Evolutionary conservation across 768 basidiomycete species (phyloP).

Genomic region (Rhizopogon sp.): DNA sequence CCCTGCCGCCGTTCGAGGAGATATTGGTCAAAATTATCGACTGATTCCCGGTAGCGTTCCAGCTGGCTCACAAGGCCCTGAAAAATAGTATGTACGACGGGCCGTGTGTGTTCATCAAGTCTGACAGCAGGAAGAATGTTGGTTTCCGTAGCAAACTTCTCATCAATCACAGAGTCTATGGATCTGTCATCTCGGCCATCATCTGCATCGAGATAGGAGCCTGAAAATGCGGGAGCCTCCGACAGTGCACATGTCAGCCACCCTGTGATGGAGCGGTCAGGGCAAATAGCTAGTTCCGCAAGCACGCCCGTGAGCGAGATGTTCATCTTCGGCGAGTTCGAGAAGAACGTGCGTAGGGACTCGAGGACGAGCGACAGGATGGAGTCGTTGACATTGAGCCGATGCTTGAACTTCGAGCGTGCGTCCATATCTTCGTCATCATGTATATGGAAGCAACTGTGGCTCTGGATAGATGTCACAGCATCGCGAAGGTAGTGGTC

Average conservation of each 20-base stretch:
- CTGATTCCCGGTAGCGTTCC: slow-evolving; percentile 68
- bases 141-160: slow-evolving; percentile 53
- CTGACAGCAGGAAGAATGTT: slow-evolving; percentile 59
- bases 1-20: slow-evolving; percentile 85
- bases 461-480: slow-evolving; percentile 58
- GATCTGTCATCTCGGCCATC: slow-evolving; percentile 77
- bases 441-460: slow-evolving; percentile 50
- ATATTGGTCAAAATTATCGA: slow-evolving; percentile 80
- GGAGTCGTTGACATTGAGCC: slow-evolving; percentile 74
- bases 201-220: slow-evolving; percentile 17
- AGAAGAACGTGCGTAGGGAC: slow-evolving; percentile 73
- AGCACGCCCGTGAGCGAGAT: slow-evolving; percentile 82
- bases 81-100: slow-evolving; percentile 77
- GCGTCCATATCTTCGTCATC: slow-evolving; percentile 36
- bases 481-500: slow-evolving; percentile 82
- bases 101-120: slow-evolving; percentile 68
- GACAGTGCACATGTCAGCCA: slow-evolving; percentile 74
- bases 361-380: slow-evolving; percentile 68
- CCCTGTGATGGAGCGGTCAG: slow-evolving; percentile 79
- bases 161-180: slow-evolving; percentile 70
- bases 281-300: slow-evolving; percentile 77
- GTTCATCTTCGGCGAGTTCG: slow-evolving; percentile 82
- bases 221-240: slow-evolving; percentile 22
- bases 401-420: slow-evolving; percentile 53
- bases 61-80: slow-evolving; percentile 78